A percentile compares a stretch with the other conserved stretches of the same genome.
Conservation (phyloP, 129 eudicot genomes). For the Lactuca sativa region DNA sequence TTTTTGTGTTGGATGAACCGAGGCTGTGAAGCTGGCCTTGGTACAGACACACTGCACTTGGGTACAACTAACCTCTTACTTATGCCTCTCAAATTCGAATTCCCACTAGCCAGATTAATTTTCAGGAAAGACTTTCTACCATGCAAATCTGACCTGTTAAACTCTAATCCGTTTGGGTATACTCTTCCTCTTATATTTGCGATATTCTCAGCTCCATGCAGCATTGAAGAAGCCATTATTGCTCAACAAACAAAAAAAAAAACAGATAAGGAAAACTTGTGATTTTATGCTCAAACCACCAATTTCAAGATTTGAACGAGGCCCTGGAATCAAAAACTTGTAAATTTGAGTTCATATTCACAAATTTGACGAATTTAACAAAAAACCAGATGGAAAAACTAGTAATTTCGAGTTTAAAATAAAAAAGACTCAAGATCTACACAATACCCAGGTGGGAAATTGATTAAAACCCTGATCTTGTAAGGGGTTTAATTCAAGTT, state of each 20-base stretch:
- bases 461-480: neutral
- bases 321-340: slow-evolving; percentile 13
- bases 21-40: slow-evolving; percentile 47
- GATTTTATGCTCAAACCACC: neutral
- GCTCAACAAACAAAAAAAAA: slow-evolving; percentile 4
- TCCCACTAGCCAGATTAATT: slow-evolving; percentile 24
- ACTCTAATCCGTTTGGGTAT: slow-evolving; percentile 28
- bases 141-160: slow-evolving; percentile 28
- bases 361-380: slow-evolving; percentile 10
- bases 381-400: neutral
- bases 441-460: slow-evolving; percentile 4
- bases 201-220: slow-evolving; percentile 38
- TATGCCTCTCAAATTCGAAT: slow-evolving; percentile 9
- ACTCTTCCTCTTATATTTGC: slow-evolving; percentile 29
- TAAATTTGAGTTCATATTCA: slow-evolving; percentile 7
- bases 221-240: slow-evolving; percentile 45
- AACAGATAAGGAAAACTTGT: neutral
- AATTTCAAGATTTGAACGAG: slow-evolving; percentile 15
- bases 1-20: slow-evolving; percentile 44
- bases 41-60: slow-evolving; percentile 37
- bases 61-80: slow-evolving; percentile 30
- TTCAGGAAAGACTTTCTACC: slow-evolving; percentile 28
- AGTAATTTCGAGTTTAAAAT: neutral
- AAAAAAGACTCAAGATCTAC: neutral
- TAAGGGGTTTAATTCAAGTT: neutral